phyloP scores from a whole-genome alignment of 257 asterid species.

The Gardenia jasminoides region DNA sequence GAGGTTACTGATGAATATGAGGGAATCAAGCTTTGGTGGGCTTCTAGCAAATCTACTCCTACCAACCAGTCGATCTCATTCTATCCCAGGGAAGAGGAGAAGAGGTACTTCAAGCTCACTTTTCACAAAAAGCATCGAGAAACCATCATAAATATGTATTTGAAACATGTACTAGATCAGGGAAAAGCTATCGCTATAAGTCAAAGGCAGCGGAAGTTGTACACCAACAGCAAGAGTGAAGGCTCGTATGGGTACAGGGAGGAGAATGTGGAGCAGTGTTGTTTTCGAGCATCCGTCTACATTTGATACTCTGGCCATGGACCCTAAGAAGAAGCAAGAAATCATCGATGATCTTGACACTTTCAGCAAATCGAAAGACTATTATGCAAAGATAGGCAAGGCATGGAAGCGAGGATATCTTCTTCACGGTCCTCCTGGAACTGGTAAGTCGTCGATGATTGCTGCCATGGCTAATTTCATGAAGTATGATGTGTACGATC shows the following conservation, averaged over 20 bases:
- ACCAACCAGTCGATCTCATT: conserved; percentile 17
- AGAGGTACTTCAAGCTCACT: background rate
- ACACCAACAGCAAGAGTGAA: background rate
- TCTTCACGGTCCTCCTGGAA: conserved; percentile 32
- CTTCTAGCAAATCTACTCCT: conserved; percentile 23
- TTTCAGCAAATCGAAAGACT: conserved; percentile 13
- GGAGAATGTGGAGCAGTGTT: conserved; percentile 15
- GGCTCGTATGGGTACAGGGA: background rate
- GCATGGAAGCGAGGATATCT: conserved; percentile 31
- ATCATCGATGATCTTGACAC: too few relatives aligned
- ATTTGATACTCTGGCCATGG: conserved; percentile 17
- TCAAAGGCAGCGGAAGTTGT: background rate
- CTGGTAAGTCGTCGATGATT: conserved; percentile 34
- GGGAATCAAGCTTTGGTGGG: conserved; percentile 21
- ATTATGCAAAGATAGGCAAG: conserved; percentile 26
- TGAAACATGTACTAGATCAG: conserved; percentile 10
- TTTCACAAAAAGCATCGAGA: conserved; percentile 7
- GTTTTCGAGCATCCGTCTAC: conserved; percentile 19
- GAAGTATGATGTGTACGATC: conserved; percentile 26
- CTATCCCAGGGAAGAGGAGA: conserved; percentile 41
- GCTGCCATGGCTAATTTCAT: conserved; percentile 32
- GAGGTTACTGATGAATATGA: background rate
- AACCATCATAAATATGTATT: background rate
- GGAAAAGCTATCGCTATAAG: conserved; percentile 2
- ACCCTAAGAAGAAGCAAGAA: conserved; percentile 12